phyloP scores from a whole-genome alignment of 257 asterid species.

The Solanum sitiens region DNA sequence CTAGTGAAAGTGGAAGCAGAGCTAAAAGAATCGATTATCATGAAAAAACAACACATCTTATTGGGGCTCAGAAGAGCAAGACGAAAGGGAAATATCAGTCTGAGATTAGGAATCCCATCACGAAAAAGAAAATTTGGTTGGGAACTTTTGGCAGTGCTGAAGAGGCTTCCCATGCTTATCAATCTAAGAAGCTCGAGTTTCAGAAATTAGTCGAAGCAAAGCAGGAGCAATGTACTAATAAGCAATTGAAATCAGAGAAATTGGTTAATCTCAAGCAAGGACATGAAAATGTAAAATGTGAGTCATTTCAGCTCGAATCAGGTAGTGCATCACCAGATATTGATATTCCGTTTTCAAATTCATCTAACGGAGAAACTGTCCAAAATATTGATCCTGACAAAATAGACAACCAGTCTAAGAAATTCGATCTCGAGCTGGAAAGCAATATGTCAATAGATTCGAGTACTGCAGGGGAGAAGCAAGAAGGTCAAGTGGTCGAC shows the following conservation, averaged over 20 bases:
- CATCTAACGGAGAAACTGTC: neutral
- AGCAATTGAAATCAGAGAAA: neutral
- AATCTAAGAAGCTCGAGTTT: neutral
- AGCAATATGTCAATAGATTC: neutral
- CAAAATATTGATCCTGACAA: neutral
- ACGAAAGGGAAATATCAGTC: neutral
- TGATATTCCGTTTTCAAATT: neutral
- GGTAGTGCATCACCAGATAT: neutral
- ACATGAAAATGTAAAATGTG: neutral
- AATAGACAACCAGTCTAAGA: neutral
- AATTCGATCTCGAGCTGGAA: neutral
- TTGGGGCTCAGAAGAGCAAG: neutral
- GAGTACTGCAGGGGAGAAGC: neutral
- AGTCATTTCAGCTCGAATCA: neutral
- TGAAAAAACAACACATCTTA: neutral
- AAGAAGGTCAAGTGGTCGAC: neutral
- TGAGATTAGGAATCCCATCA: neutral
- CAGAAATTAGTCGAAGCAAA: neutral
- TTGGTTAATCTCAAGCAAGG: neutral
- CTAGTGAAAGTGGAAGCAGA: neutral
- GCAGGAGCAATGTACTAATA: neutral
- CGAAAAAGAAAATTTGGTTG: neutral
- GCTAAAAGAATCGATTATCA: neutral
- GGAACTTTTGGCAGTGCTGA: neutral
- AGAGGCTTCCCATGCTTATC: neutral